Conservation (phyloP, 106 monocot species). For the Vanilla planifolia region DNA sequence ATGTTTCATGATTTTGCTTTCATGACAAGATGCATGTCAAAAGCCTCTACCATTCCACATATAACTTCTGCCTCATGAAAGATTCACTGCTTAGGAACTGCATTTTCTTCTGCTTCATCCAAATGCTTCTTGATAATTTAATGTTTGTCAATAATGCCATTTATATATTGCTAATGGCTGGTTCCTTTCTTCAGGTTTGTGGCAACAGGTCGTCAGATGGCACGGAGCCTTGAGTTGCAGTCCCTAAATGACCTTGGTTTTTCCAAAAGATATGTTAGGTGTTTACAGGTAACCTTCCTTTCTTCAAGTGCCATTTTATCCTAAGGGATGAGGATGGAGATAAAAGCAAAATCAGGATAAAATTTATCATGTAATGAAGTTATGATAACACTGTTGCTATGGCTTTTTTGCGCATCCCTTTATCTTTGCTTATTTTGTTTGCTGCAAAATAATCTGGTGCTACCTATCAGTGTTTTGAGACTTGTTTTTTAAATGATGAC, state of each 20-base stretch:
- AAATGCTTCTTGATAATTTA: no score
- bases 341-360: neutral
- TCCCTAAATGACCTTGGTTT: constrained; percentile 65
- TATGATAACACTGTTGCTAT: neutral
- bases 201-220: constrained; percentile 45
- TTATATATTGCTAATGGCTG: neutral
- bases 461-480: neutral
- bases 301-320: neutral
- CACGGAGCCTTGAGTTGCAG: constrained; percentile 57
- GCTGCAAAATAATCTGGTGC: no score
- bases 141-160: no score
- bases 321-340: neutral
- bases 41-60: no score
- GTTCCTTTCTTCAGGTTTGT: constrained; percentile 41
- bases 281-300: constrained; percentile 44
- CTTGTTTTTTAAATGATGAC: neutral
- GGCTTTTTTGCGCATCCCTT: neutral
- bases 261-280: constrained; percentile 69
- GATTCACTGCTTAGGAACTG: no score
- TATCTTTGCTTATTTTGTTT: neutral
- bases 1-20: no score
- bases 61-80: no score
- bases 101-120: no score
- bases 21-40: no score
- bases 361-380: neutral